These are phyloP conservation scores for Polysphondylium violaceum DNA, from an alignment of 78 protist genomes.

Conservation along the genomic window DNA sequence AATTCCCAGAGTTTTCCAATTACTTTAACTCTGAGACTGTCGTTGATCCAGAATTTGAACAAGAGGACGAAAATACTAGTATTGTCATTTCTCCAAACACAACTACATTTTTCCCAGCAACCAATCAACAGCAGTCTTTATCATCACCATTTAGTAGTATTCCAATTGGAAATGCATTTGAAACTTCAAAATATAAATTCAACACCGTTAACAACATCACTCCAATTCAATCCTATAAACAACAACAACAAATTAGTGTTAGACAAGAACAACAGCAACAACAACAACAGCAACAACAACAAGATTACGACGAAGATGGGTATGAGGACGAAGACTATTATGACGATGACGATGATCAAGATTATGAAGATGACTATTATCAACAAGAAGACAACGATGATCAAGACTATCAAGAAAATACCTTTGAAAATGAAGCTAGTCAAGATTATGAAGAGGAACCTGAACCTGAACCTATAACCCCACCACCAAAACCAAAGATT, in stretches of 20 bases:
- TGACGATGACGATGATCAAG: slow-evolving; percentile 13
- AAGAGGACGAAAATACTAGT: background rate
- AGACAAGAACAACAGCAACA: background rate
- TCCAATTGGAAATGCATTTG: slow-evolving; percentile 12
- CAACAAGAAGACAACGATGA: background rate
- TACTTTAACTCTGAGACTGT: slow-evolving; percentile 1
- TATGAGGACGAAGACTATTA: slow-evolving; percentile 12
- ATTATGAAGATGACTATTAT: slow-evolving; percentile 10
- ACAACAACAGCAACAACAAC: background rate
- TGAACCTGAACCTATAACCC: background rate
- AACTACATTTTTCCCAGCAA: no score
- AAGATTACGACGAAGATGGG: background rate
- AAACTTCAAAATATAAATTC: slow-evolving; percentile 21
- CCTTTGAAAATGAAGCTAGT: background rate
- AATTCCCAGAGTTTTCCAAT: slow-evolving; percentile 21
- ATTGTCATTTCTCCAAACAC: no score
- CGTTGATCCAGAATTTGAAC: slow-evolving; percentile 3
- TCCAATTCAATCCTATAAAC: slow-evolving; percentile 14
- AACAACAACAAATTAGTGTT: background rate
- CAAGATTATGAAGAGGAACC: background rate
- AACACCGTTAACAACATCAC: background rate
- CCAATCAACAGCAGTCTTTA: no score
- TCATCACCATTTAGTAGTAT: slow-evolving; percentile 17
- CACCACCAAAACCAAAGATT: background rate
- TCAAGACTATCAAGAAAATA: background rate